Percentiles rank a stretch among this genome's conserved stretches.
phyloP scores from a whole-genome alignment of 306 rosid genomes.

The Glycine soja region DNA sequence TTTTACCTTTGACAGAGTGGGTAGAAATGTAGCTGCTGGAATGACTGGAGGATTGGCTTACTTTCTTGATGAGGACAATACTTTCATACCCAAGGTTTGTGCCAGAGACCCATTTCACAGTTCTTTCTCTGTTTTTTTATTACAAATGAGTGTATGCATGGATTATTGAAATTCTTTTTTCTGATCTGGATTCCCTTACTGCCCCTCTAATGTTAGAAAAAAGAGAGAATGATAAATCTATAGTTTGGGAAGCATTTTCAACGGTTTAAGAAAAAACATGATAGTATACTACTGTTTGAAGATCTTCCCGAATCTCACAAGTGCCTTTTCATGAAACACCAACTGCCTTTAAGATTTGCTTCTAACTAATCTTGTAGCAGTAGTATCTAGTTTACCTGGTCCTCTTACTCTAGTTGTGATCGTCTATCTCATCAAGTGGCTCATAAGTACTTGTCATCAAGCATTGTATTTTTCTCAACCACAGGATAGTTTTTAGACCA shows the following conservation, averaged over 20 bases:
- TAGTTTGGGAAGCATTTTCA: slow-evolving; percentile 15
- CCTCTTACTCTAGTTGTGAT: background rate
- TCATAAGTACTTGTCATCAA: background rate
- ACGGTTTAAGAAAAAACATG: background rate
- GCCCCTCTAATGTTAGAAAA: background rate
- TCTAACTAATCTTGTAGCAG: background rate
- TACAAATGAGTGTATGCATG: slow-evolving; percentile 8
- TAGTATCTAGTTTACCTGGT: background rate
- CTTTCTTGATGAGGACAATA: slow-evolving; percentile 88
- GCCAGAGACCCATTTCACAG: slow-evolving; percentile 17
- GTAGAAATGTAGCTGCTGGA: slow-evolving; percentile 99
- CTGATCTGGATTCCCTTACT: slow-evolving; percentile 6
- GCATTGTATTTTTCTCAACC: background rate
- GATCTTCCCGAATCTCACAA: slow-evolving; percentile 16
- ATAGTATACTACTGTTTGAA: background rate
- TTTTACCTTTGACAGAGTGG: slow-evolving; percentile 74
- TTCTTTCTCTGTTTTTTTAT: slow-evolving; percentile 30
- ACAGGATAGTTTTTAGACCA: background rate
- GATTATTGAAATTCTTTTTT: slow-evolving; percentile 19
- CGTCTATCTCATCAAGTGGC: background rate
- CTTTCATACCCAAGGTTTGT: slow-evolving; percentile 89
- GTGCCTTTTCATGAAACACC: background rate
- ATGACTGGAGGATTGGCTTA: slow-evolving; percentile 99
- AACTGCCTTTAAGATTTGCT: slow-evolving; percentile 9
- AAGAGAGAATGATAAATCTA: background rate